Base-by-base conservation (phyloP, 768 basidiomycete genomes). In the Mrakia hoshinonis region DNA sequence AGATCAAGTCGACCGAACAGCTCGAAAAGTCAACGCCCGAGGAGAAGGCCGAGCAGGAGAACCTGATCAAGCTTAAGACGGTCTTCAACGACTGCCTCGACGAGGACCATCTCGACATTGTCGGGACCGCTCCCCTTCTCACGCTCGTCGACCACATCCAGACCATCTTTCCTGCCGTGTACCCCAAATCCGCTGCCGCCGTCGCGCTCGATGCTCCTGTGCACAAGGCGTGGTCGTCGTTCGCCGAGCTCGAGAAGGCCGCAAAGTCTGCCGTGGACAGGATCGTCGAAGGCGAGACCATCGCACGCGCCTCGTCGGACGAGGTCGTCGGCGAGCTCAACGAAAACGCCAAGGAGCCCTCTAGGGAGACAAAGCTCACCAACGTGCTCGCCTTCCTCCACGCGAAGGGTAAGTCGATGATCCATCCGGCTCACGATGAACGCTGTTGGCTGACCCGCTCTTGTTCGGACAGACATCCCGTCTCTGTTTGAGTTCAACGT, bases 61-160 rank as follows among this genome's bases (percentile, higher is more conserved):
- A 82, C 72, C 72, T 81, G 46, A 66, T 75, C 47, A 79, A 79
- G 73, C 73, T 82, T 22, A 74, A 78, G 48, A 82, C 83, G 43
- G 85, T 93, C 73, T 96, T 92, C 79, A 75, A 81, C 2, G 90
- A 91, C 29, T 99, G 96, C 78, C 81, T 90, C 81, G 85, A 92
- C 73, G 89, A 94, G 79, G 77, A 86, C 31, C 79, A 81, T n/a
- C 81, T 97, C 51, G 87, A 94, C 78, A 83, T 86, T 54, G 79
- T 88, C 49, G 94, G 92, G 2, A 78, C 83, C 55, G 81, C 82
- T 13, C 95, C 95, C 3, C 78, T 99, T 39, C 79, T 86, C 48
- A 83, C 85, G 18, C 81, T 97, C 29, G 83, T 89, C 36, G 81
- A 85, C 38, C 85, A 83, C 9, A 78, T 96, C 34, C 43, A 76